These are phyloP conservation scores for Eimeria mitis DNA, from an alignment of 169 alveolate species.

Conservation along the genomic window DNA sequence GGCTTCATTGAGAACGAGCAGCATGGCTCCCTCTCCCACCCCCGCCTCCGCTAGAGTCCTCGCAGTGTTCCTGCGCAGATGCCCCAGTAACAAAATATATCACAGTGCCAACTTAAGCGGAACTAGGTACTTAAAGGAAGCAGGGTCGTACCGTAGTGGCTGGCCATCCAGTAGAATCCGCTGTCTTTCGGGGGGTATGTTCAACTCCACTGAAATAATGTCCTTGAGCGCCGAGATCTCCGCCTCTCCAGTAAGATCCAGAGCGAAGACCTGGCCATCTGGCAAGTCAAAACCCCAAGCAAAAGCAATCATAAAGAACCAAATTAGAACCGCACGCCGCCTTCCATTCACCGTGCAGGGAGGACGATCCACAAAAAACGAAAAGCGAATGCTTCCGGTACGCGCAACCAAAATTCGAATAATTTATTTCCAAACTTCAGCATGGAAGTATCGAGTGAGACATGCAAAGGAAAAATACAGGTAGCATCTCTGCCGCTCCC, in stretches of 20 bases:
- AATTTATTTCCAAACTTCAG: not conserved
- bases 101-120: not conserved
- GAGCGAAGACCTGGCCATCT: slow-evolving; percentile 60
- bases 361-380: not conserved
- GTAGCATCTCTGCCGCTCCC: not conserved
- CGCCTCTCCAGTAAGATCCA: slow-evolving; percentile 68
- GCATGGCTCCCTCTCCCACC: slow-evolving; percentile 70
- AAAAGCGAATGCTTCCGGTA: not conserved
- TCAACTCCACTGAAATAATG: slow-evolving; percentile 53
- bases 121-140: not conserved
- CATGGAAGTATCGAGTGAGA: not conserved
- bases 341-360: not conserved
- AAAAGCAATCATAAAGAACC: not conserved
- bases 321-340: not conserved
- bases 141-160: slow-evolving; percentile 35
- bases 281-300: not conserved
- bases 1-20: slow-evolving; percentile 39
- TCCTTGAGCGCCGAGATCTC: slow-evolving; percentile 44
- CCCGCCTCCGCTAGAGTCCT: slow-evolving; percentile 67
- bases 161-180: slow-evolving; percentile 55
- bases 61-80: slow-evolving; percentile 36
- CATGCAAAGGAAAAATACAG: not conserved
- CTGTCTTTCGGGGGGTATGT: slow-evolving; percentile 53
- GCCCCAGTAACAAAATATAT: not conserved
- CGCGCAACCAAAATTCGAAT: not conserved